Conservation (phyloP, 2,329 filamentous ascomycete species). For the Piedraia hortae region DNA sequence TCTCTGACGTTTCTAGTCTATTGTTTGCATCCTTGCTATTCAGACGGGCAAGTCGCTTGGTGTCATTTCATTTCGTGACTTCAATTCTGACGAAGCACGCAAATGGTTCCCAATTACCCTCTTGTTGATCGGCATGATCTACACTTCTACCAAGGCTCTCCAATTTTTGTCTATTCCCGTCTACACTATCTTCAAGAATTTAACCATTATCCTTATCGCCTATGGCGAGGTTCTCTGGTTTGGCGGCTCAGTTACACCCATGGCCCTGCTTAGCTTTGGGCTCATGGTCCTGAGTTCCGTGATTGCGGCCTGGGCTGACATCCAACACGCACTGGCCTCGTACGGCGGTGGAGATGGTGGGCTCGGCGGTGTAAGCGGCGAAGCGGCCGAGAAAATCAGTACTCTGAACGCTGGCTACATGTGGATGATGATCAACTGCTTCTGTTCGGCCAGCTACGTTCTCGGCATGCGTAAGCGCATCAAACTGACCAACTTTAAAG, state of each 20-base stretch:
- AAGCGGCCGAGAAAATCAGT: constrained; percentile 43
- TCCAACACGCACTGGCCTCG: constrained; percentile 47
- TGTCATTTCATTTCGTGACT: constrained; percentile 58
- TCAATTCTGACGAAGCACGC: constrained; percentile 67
- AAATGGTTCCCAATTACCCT: constrained; percentile 96
- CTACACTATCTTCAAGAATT: constrained; percentile 99
- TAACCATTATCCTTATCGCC: constrained; percentile 95
- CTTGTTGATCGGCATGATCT: constrained; percentile 96
- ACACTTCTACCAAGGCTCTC: constrained; percentile 83
- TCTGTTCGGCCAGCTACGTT: constrained; percentile 75
- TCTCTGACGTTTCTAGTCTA: neutral
- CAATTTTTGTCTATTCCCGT: constrained; percentile 93
- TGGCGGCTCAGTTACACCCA: constrained; percentile 63
- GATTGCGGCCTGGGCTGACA: constrained; percentile 91
- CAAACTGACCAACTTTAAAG: constrained; percentile 98
- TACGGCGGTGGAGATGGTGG: constrained; percentile 17
- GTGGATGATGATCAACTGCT: constrained; percentile 94
- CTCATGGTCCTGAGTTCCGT: constrained; percentile 90
- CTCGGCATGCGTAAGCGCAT: constrained; percentile 93
- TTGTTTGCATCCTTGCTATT: constrained; percentile 72
- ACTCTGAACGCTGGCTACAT: constrained; percentile 85
- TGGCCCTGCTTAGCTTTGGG: constrained; percentile 78
- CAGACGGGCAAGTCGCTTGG: constrained; percentile 53
- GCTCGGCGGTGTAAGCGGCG: no score
- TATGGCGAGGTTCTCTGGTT: constrained; percentile 98